Percentiles rank a stretch among this genome's conserved stretches.
Evolutionary conservation across 1,139 yeast species (phyloP).

Genomic region (Petasospora fabianii): DNA sequence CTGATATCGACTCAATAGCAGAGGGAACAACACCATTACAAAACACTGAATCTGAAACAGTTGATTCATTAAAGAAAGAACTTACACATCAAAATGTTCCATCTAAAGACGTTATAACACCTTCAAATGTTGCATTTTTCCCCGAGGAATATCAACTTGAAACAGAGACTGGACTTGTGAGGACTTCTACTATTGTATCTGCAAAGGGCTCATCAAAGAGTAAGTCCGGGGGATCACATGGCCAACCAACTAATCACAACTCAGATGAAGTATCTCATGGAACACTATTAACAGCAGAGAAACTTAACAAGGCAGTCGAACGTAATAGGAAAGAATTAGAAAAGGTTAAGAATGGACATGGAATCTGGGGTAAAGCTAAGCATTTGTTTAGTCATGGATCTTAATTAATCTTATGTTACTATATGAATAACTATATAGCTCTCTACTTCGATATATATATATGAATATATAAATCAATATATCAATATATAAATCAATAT

Average conservation of each 20-base stretch:
- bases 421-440: not conserved
- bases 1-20: slow-evolving; percentile 16
- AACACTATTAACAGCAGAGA: slow-evolving; percentile 16
- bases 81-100: slow-evolving; percentile 20
- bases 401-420: not conserved
- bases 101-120: slow-evolving; percentile 27
- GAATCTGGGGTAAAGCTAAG: slow-evolving; percentile 23
- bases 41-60: slow-evolving; percentile 26
- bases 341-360: slow-evolving; percentile 24
- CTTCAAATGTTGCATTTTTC: slow-evolving; percentile 37
- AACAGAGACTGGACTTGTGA: slow-evolving; percentile 72
- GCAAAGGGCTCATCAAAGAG: slow-evolving; percentile 7
- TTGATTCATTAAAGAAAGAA: slow-evolving; percentile 20
- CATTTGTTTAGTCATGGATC: no score
- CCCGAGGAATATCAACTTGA: slow-evolving; percentile 81
- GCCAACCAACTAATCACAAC: no score
- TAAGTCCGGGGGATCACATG: no score
- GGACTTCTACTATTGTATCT: slow-evolving; percentile 9
- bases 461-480: not conserved
- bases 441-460: not conserved
- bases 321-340: slow-evolving; percentile 29
- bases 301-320: slow-evolving; percentile 29
- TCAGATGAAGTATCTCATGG: no score
- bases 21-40: slow-evolving; percentile 13
- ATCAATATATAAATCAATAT: no score